Evolutionary conservation across 306 rosid genomes (phyloP).

Genomic region (Elaeagnus macrophylla): DNA sequence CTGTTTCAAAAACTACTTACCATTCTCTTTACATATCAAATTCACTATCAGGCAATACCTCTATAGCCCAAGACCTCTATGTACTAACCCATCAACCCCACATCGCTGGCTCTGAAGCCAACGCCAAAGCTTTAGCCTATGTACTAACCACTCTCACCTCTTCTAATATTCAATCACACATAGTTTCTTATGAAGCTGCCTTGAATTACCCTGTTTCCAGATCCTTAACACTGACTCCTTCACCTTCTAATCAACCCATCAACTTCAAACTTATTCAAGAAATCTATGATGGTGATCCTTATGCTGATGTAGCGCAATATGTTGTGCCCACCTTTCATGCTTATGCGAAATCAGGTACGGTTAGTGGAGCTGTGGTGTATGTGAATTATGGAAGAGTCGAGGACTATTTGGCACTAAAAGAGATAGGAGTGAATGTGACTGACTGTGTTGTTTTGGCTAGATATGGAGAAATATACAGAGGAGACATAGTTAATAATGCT

Average conservation of each 20-base stretch:
- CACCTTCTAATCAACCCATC: conserved; percentile 28
- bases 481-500: conserved; percentile 47
- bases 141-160: conserved; percentile 37
- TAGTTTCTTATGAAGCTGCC: conserved; percentile 37
- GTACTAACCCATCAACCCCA: conserved; percentile 58
- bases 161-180: conserved; percentile 29
- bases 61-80: conserved; percentile 40
- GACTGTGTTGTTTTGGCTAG: conserved; percentile 43
- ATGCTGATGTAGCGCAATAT: conserved; percentile 38
- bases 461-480: conserved; percentile 53
- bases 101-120: conserved; percentile 51
- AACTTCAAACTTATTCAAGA: conserved; percentile 32
- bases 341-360: conserved; percentile 54
- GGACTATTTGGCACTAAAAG: conserved; percentile 33
- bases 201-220: conserved; percentile 47
- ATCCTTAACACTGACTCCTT: conserved; percentile 26
- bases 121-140: conserved; percentile 50
- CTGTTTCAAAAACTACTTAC: conserved; percentile 34
- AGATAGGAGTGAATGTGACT: conserved; percentile 38
- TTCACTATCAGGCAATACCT: conserved; percentile 39
- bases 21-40: conserved; percentile 53
- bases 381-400: conserved; percentile 55
- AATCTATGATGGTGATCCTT: conserved; percentile 43
- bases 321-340: conserved; percentile 56
- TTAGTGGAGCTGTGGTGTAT: conserved; percentile 35